These are phyloP conservation scores for Solanum hybrid DNA, from an alignment of 305 asterid genomes.

Conservation along the genomic window DNA sequence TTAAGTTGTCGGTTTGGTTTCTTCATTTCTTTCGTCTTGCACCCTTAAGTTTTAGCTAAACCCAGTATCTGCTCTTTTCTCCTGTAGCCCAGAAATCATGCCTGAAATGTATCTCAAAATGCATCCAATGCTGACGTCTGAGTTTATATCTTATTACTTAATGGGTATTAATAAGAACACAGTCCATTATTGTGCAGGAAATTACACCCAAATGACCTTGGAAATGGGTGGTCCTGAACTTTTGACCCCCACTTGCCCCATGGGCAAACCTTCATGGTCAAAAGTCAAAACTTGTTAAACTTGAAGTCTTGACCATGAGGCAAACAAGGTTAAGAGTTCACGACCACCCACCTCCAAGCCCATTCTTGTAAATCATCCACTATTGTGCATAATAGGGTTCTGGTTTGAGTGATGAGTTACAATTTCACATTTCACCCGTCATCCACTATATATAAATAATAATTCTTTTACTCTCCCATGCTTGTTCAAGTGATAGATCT, in stretches of 20 bases:
- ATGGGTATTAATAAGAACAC: not conserved
- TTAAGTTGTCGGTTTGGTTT: not conserved
- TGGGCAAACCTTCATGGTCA: not conserved
- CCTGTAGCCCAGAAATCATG: not conserved
- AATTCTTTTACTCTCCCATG: not conserved
- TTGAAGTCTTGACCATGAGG: not conserved
- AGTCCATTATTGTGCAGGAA: not conserved
- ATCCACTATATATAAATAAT: not conserved
- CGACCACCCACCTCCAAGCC: not conserved
- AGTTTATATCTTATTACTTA: not conserved
- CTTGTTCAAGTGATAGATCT: slow-evolving; percentile 2
- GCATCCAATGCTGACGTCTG: not conserved
- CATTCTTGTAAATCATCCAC: not conserved
- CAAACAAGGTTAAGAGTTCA: not conserved
- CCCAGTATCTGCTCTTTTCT: not conserved
- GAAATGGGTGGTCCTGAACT: not conserved
- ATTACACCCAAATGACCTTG: not conserved
- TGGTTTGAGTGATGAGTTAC: not conserved
- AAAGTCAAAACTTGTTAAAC: not conserved
- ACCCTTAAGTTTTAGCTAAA: not conserved
- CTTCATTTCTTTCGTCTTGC: not conserved
- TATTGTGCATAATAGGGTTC: not conserved
- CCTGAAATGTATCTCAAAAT: not conserved
- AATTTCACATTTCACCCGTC: not conserved
- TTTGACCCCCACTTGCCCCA: not conserved